Evolutionary conservation across 2,329 filamentous ascomycete species (phyloP).

Genomic region (Cercospora zeae-maydis): DNA sequence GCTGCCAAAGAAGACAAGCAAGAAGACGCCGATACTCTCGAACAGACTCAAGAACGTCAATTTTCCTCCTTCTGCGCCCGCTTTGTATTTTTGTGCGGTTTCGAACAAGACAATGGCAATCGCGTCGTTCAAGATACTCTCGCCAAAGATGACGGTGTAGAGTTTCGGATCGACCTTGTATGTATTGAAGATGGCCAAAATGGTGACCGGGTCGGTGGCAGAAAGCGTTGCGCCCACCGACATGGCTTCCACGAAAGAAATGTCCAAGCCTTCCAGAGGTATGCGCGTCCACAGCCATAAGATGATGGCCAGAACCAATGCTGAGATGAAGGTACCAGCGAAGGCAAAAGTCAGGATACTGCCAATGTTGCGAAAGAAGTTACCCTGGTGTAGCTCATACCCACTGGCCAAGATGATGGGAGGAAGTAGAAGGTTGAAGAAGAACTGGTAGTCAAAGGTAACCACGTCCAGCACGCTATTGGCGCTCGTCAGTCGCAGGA

Average conservation of each 20-base stretch:
- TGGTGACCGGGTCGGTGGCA: conserved; percentile 94
- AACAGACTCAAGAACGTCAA: conserved; percentile 79
- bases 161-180: conserved; percentile 99
- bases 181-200: conserved; percentile 96
- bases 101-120: conserved; percentile 98
- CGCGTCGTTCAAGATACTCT: conserved; percentile 96
- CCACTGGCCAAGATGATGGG: conserved; percentile 96
- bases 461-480: conserved; percentile 85
- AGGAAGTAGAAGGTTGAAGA: conserved; percentile 97
- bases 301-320: conserved; percentile 85
- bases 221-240: conserved; percentile 94
- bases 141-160: conserved; percentile 97
- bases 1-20: conserved; percentile 93
- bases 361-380: conserved; percentile 98
- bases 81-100: conserved; percentile 88
- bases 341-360: conserved; percentile 98
- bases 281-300: conserved; percentile 86
- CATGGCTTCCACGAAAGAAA: conserved; percentile 93
- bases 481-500: conserved; percentile 76
- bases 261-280: conserved; percentile 76
- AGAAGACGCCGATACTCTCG: conserved; percentile 88
- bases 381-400: conserved; percentile 95
- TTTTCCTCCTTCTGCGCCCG: conserved; percentile 63
- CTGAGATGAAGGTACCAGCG: conserved; percentile 93
- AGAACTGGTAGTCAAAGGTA: conserved; percentile 98